Base-by-base conservation (phyloP, 2,329 filamentous ascomycete genomes). In the Aureobasidium vineae region DNA sequence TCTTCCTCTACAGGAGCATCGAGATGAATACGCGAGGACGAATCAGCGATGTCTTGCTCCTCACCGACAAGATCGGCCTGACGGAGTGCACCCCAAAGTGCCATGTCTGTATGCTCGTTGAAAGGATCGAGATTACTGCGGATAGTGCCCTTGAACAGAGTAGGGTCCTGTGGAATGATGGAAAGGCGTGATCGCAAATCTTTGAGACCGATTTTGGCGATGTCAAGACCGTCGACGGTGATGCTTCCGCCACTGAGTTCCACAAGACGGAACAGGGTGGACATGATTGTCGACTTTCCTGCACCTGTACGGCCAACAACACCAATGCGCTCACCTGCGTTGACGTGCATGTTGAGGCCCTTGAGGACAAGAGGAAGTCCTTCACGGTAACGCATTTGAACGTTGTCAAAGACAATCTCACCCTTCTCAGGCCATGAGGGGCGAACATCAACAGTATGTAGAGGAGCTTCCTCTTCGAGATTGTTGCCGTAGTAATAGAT, bases 1-100 rank as follows among this genome's bases (percentile, higher is more conserved):
- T 97, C 94, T 75, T 98, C 95, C 72, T 97, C 92, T 2, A 98
- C 94, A 1, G 86, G 74, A 19, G 85, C 89, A 77, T 98, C 94
- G 26, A 99, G 88, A 70, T 92, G 88, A 68, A 97, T 90, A 66
- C 90, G 87, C 11, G 79, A 77, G 5, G 45, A 49, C 16, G 71
- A 72, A 65, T 83, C 78, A 13, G 78, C 75, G 54, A 82, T 79
- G 15, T 75, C 73, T 33, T 78, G 76, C 11, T 86, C 83, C 2
- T 77, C 77, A 3, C 83, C 78, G 2, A 92, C 85, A 1, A 95
- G 82, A 76, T 92, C 89, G 2, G 90, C 89, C 73, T 93, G 89
- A 1, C 90, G 87, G 0, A 95, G 82, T 1, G 90, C 90, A 0
- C 85, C 86, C 90, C 90, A 94, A 3, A 95, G 84, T 71, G 89